Conservation (phyloP, 495 filamentous ascomycete genomes). For the Bryoglossum gracile region DNA sequence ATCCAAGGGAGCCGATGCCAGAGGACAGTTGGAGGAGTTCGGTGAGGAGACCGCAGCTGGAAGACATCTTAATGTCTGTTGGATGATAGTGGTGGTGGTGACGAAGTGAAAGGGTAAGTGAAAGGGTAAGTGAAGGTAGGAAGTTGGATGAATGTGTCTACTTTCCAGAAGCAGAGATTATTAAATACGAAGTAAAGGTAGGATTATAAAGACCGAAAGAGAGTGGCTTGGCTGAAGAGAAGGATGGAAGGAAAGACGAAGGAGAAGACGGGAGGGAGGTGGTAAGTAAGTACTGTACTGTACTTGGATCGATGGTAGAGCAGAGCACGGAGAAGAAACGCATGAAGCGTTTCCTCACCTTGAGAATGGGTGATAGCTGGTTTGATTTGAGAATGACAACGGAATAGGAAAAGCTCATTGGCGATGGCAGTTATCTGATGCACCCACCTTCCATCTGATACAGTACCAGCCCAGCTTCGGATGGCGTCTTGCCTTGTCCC, state of each 20-base stretch:
- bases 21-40: neutral
- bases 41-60: neutral
- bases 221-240: neutral
- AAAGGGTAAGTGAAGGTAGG: neutral
- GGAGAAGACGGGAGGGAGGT: neutral
- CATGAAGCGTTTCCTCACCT: too few species aligned
- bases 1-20: neutral
- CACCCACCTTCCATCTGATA: constrained; percentile 1
- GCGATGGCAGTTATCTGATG: constrained; percentile 1
- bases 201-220: neutral
- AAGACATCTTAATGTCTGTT: constrained; percentile 1
- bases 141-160: neutral
- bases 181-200: neutral
- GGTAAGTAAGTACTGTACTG: too few species aligned
- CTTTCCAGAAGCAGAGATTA: constrained; percentile 9
- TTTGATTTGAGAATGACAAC: too few species aligned
- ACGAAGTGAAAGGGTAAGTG: neutral
- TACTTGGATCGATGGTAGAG: too few species aligned
- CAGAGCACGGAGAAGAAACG: too few species aligned
- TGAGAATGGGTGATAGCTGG: too few species aligned
- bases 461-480: too few species aligned
- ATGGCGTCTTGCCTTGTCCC: too few species aligned
- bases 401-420: neutral
- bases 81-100: neutral
- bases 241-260: neutral